These are phyloP conservation scores for Solanum lignicaule DNA, from an alignment of 257 asterid genomes.

Conservation along the genomic window DNA sequence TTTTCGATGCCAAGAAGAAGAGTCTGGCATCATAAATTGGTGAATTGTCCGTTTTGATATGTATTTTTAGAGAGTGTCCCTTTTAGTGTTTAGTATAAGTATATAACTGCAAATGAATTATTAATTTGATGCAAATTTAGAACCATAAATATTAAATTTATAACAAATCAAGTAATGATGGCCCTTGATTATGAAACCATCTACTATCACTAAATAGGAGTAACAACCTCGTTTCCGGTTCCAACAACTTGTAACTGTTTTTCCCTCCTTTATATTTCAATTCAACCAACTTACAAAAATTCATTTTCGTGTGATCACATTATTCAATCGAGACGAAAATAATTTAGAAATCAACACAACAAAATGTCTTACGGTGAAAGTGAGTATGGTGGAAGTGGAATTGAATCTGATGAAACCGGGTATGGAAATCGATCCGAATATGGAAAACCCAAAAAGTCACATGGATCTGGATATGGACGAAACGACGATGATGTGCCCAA, in stretches of 20 bases:
- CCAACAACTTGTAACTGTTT: not conserved
- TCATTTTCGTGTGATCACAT: not conserved
- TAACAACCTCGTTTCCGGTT: not conserved
- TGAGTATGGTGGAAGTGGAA: not conserved
- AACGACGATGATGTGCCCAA: not conserved
- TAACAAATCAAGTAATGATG: not conserved
- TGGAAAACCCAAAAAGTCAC: not conserved
- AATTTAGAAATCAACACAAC: not conserved
- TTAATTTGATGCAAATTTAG: not conserved
- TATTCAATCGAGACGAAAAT: not conserved
- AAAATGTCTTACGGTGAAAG: slow-evolving; percentile 34
- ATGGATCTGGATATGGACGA: slow-evolving; percentile 1
- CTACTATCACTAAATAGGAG: not conserved
- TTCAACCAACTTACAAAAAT: not conserved
- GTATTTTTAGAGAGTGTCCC: too few species aligned
- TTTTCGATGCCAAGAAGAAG: not conserved
- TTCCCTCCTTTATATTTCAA: not conserved
- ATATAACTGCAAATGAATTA: not conserved
- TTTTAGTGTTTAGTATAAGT: too few species aligned
- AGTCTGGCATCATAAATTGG: too few species aligned
- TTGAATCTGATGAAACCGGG: not conserved
- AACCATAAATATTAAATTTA: not conserved
- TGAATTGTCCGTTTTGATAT: too few species aligned
- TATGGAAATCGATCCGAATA: not conserved
- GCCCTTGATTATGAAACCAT: not conserved